Percentiles rank a stretch among this genome's conserved stretches.
Conservation (phyloP, 495 filamentous ascomycete genomes). For the Aspergillus egyptiacus region DNA sequence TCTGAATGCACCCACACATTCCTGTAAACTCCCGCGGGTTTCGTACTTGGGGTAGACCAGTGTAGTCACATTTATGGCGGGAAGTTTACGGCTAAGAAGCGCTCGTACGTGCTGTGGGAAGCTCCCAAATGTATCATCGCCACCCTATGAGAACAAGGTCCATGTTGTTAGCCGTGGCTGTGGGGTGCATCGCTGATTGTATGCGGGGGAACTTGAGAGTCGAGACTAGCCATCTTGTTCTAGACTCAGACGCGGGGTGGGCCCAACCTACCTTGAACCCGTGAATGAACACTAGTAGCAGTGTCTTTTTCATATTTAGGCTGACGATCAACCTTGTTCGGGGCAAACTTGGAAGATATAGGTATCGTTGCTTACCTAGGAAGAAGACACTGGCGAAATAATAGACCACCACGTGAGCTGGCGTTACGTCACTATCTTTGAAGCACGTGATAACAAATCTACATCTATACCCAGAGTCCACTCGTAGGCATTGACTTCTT, state of each 20-base stretch:
- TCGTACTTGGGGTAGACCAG: constrained; percentile 87
- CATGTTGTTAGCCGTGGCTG: constrained; percentile 3
- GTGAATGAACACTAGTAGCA: constrained; percentile 90
- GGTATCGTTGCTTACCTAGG: not conserved
- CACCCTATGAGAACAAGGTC: constrained; percentile 51
- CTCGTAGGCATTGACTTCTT: no score
- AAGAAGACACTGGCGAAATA: not conserved
- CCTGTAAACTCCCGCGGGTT: constrained; percentile 77
- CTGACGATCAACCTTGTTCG: not conserved
- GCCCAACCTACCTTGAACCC: constrained; percentile 79
- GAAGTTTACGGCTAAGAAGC: constrained; percentile 63
- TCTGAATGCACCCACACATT: constrained; percentile 73
- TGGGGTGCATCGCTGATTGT: not conserved
- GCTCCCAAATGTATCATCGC: constrained; percentile 76
- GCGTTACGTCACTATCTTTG: not conserved
- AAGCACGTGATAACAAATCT: not conserved
- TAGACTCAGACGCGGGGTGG: not conserved
- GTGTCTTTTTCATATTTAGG: constrained; percentile 70
- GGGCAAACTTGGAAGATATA: not conserved
- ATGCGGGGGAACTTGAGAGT: constrained; percentile 11
- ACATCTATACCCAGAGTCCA: not conserved
- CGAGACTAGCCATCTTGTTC: not conserved
- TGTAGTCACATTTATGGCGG: constrained; percentile 62
- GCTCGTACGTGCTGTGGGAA: constrained; percentile 71
- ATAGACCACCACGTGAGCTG: not conserved